Base-by-base conservation (phyloP, 352 stramenopile species). In the Globisporangium emineosum region DNA sequence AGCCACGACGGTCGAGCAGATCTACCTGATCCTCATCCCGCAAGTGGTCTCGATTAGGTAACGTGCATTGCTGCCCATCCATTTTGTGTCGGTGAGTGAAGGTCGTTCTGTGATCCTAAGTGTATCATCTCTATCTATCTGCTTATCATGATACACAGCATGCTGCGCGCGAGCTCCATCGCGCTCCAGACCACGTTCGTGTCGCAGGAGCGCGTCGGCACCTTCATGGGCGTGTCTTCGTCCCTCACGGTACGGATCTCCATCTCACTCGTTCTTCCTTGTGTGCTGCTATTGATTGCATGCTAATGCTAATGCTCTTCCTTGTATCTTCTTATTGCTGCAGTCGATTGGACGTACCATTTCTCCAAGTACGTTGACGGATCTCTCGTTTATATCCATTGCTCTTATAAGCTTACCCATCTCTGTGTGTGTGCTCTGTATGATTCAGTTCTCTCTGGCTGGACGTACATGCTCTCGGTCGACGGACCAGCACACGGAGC, bases 341-440 rank as follows among this genome's bases (percentile, higher is more conserved):
- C 59, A 93, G 84, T 90, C 85, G 10, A 77, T 93, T n/a, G 86
- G 80, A 6, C 77, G 85, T 63, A 93, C 85, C n/a, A 61, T 91
- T 40, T 83, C 73, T 4, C 85, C 85, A 66, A 84, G 85, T 91
- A 75, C 63, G 79, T 79, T 25, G 69, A 19, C 60, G 21, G 17
- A 23, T 59, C n/a, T 50, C 47, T 67, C n/a, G 13, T 29, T 6
- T 45, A 35, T 51, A 1, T 9, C 25, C 5, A 21, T 15, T 33
- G 13, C 12, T 30, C 6, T 56, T 15, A 30, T 58, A 2, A 49
- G 15, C 45, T 8, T 10, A 17, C 40, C 42, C 19, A 47, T 32
- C 8, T 65, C 25, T 63, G 0, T 27, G 0, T 54, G 25, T 62
- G 2, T 17, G 5, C 37, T 43, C 25, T 45, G 10, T 21, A 2